Conservation (phyloP, 2,329 filamentous ascomycete species). For the Colletotrichum godetiae region DNA sequence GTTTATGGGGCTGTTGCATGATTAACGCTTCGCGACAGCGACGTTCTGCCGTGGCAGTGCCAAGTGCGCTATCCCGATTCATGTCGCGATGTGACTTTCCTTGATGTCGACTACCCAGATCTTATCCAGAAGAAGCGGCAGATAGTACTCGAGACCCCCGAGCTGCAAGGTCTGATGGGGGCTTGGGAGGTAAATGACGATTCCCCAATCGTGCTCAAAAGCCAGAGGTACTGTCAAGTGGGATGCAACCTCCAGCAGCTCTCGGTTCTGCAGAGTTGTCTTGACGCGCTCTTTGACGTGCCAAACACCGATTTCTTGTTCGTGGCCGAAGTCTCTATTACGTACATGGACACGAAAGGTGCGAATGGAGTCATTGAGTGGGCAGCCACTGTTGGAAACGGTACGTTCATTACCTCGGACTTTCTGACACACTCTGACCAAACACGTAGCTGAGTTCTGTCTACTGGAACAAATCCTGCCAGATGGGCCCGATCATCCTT, state of each 20-base stretch:
- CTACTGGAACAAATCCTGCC: slow-evolving; percentile 89
- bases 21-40: slow-evolving; percentile 60
- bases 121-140: slow-evolving; percentile 80
- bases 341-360: slow-evolving; percentile 83
- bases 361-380: slow-evolving; percentile 82
- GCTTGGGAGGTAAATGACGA: slow-evolving; percentile 66
- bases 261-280: slow-evolving; percentile 65
- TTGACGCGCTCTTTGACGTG: slow-evolving; percentile 70
- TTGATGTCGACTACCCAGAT: slow-evolving; percentile 89
- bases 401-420: slow-evolving; percentile 54
- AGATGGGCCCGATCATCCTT: slow-evolving; percentile 81
- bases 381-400: slow-evolving; percentile 77
- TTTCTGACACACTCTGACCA: slow-evolving; percentile 34
- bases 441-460: slow-evolving; percentile 77
- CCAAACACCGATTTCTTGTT: slow-evolving; percentile 72
- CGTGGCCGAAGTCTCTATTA: slow-evolving; percentile 89
- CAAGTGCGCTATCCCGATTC: slow-evolving; percentile 72
- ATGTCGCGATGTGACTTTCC: slow-evolving; percentile 72
- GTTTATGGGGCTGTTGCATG: neutral
- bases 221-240: slow-evolving; percentile 79
- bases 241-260: slow-evolving; percentile 85
- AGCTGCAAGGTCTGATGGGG: slow-evolving; percentile 67
- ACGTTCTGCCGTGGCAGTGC: slow-evolving; percentile 88
- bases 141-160: slow-evolving; percentile 72
- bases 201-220: slow-evolving; percentile 67